phyloP scores from a whole-genome alignment of 2,329 filamentous ascomycete species.

The Orbilia oligospora region DNA sequence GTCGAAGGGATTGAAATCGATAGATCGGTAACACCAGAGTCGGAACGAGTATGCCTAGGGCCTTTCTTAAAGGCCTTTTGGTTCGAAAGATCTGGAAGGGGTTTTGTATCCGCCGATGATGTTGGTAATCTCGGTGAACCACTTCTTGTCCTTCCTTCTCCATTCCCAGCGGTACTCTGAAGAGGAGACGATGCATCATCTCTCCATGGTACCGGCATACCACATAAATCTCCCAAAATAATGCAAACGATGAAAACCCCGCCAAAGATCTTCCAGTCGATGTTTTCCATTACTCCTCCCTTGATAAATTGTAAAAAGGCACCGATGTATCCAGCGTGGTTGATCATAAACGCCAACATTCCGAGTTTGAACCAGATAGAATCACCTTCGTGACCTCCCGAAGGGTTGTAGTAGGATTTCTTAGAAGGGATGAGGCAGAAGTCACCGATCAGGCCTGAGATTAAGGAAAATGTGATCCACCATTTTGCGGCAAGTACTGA shows the following conservation, averaged over 20 bases:
- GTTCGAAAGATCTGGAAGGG: neutral
- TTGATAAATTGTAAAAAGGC: conserved; percentile 47
- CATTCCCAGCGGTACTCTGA: conserved; percentile 17
- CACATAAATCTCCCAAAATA: conserved; percentile 39
- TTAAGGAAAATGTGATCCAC: conserved; percentile 41
- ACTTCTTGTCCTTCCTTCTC: neutral
- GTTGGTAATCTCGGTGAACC: conserved; percentile 2
- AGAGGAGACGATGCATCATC: conserved; percentile 1
- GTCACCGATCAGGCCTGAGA: conserved; percentile 53
- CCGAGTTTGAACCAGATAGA: conserved; percentile 59
- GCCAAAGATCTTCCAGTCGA: conserved; percentile 43
- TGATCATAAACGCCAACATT: conserved; percentile 60
- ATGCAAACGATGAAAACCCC: conserved; percentile 30
- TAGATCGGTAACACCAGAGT: conserved; percentile 50
- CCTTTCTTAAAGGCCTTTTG: neutral
- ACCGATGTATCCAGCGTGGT: conserved; percentile 56
- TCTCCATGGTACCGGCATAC: conserved; percentile 54
- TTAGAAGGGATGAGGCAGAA: conserved; percentile 53
- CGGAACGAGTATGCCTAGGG: conserved; percentile 8
- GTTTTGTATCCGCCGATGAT: neutral
- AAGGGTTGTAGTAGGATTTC: conserved; percentile 43
- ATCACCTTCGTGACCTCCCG: conserved; percentile 57
- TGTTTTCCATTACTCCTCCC: conserved; percentile 21
- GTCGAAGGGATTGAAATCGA: conserved; percentile 55
- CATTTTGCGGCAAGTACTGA: conserved; percentile 15